Base-by-base conservation (phyloP, 805 yeast species). In the Grigorovia transvaalensis region DNA sequence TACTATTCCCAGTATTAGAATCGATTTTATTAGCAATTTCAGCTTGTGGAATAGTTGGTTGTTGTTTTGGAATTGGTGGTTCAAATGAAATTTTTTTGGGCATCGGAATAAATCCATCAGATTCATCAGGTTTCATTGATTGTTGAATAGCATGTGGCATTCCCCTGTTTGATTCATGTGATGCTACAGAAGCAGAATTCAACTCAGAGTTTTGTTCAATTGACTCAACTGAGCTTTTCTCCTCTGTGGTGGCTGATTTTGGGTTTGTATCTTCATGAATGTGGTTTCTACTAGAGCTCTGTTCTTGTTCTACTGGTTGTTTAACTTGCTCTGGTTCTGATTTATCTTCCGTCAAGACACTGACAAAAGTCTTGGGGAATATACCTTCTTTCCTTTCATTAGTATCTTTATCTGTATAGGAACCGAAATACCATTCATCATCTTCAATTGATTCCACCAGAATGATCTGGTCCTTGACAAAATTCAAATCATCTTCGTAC, bases 401-500 rank as follows among this genome's bases (percentile, higher is more conserved):
- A 18, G 51, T 44, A n/a, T 23, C 19, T 54, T 70, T 75, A 18
- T 71, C 77, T 2, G 60, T 61, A 59, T 77, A 85, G 4, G 74
- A 70, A 2, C 99, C 99, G 43, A 77, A 72, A 63, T 79, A 85
- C 98, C 98, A 93, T 56, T 90, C 96, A 7, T 82, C 95, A 66
- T 91, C 97, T 58, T 88, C 96, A 50, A 87, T 74, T 42, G 79
- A 80, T 5, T 83, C 80, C 29, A 91, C 96, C 3, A 81, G 78
- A 57, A 91, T 83, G 30, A 77, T 57, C 64, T 85, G 88, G 19
- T 85, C 90, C 4, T 72, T 78, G 0, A 67, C 65, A 59, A 91
- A 90, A 38, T 77, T 73, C 63, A 91, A 75, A 66, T 91, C 99
- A 65, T 93, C 98, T 30, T 82, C 88, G 56, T 80, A 88, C 50